phyloP scores from a whole-genome alignment of 2,329 filamentous ascomycete genomes.

The Aspergillus felis region DNA sequence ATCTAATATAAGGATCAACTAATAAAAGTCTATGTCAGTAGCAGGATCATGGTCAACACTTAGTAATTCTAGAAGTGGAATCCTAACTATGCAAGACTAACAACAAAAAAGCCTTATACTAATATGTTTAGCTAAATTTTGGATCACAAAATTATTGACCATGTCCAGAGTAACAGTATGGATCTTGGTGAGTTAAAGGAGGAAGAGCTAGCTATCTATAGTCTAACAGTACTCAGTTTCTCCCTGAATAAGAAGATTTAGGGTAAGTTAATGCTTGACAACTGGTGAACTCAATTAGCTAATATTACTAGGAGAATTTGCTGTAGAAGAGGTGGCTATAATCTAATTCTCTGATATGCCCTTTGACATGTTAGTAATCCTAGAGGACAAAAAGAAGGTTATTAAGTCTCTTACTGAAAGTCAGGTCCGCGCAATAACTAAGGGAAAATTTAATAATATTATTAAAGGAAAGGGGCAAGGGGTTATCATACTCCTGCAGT shows the following conservation, averaged over 20 bases:
- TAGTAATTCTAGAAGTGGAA: not conserved
- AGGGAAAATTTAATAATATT: not conserved
- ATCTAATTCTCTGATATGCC: not conserved
- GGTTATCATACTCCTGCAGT: conserved; percentile 4
- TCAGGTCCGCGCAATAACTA: not conserved
- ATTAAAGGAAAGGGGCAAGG: not conserved
- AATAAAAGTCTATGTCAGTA: not conserved
- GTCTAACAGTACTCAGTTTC: too few relatives aligned
- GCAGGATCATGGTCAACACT: not conserved
- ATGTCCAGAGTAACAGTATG: too few relatives aligned
- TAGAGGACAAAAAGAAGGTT: not conserved
- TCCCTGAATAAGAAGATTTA: too few relatives aligned
- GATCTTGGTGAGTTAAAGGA: too few relatives aligned
- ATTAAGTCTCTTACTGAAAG: not conserved
- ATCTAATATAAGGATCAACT: not conserved
- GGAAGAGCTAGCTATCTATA: too few relatives aligned
- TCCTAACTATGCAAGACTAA: not conserved
- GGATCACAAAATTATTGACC: too few relatives aligned
- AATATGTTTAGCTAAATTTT: too few relatives aligned
- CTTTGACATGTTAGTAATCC: not conserved
- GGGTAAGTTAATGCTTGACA: too few relatives aligned
- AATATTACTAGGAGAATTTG: too few relatives aligned
- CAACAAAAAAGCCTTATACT: not conserved
- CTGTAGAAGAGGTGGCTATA: not conserved
- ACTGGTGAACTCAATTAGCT: too few relatives aligned